These are phyloP conservation scores for Monosporascus sp. DNA, from an alignment of 2,329 filamentous ascomycete genomes.

Conservation along the genomic window DNA sequence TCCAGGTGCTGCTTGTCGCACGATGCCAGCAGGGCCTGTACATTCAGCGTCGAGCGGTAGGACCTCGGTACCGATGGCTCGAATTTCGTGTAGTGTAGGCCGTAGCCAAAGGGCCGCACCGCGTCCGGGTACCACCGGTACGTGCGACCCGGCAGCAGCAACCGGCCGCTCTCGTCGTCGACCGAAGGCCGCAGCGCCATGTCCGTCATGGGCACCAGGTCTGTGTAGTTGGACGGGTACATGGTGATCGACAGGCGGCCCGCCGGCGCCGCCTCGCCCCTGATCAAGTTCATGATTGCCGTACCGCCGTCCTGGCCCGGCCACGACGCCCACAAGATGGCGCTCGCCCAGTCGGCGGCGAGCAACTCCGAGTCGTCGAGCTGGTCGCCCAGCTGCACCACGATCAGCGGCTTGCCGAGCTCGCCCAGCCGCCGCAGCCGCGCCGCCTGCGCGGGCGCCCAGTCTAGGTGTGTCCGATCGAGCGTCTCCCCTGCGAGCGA, in stretches of 20 bases:
- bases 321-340: slow-evolving; percentile 53
- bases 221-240: slow-evolving; percentile 47
- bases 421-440: slow-evolving; percentile 42
- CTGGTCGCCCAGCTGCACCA: slow-evolving; percentile 43
- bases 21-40: too few species aligned
- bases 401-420: slow-evolving; percentile 41
- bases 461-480: slow-evolving; percentile 46
- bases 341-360: slow-evolving; percentile 40
- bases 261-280: slow-evolving; percentile 43
- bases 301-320: slow-evolving; percentile 54
- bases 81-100: slow-evolving; percentile 55
- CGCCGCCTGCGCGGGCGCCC: slow-evolving; percentile 45
- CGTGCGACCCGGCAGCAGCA: slow-evolving; percentile 31
- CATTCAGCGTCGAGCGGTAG: too few species aligned
- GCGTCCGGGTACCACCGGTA: slow-evolving; percentile 52
- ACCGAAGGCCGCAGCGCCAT: slow-evolving; percentile 42
- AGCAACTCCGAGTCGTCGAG: slow-evolving; percentile 47
- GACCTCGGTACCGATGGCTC: slow-evolving; percentile 12
- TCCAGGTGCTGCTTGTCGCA: too few species aligned
- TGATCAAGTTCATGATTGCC: slow-evolving; percentile 49
- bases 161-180: background rate
- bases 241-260: slow-evolving; percentile 50
- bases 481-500: slow-evolving; percentile 31
- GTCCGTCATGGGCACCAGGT: slow-evolving; percentile 46
- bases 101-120: slow-evolving; percentile 50